These are phyloP conservation scores for Chaetomiaceae sp. DNA, from an alignment of 2,329 filamentous ascomycete species.

Conservation along the genomic window DNA sequence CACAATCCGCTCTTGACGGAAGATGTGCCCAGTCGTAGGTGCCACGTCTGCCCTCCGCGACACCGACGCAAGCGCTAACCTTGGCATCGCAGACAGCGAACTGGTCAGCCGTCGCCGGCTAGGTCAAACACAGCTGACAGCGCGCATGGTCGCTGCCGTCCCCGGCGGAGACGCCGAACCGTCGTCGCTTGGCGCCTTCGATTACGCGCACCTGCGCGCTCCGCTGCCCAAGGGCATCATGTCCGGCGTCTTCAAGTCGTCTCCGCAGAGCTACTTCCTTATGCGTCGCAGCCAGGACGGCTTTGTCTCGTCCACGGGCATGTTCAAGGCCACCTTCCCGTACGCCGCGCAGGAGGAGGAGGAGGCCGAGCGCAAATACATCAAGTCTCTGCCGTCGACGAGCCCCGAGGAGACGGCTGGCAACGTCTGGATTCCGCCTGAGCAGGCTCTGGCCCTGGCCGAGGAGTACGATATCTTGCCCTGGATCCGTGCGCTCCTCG, in stretches of 20 bases:
- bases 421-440: constrained; percentile 91
- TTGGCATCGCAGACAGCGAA: constrained; percentile 57
- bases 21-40: constrained; percentile 58
- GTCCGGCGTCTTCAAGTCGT: constrained; percentile 87
- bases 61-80: constrained; percentile 12
- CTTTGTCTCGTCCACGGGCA: constrained; percentile 79
- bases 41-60: neutral
- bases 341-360: constrained; percentile 70
- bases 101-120: constrained; percentile 81
- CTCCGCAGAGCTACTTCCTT: constrained; percentile 90
- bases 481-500: constrained; percentile 91
- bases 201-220: constrained; percentile 92
- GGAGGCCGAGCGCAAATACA: constrained; percentile 70
- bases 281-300: constrained; percentile 88
- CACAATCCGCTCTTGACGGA: constrained; percentile 64
- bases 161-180: constrained; percentile 67
- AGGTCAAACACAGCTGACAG: constrained; percentile 84
- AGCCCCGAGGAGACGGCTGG: constrained; percentile 90
- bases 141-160: constrained; percentile 71
- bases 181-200: constrained; percentile 75
- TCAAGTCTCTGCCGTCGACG: constrained; percentile 77
- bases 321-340: constrained; percentile 88
- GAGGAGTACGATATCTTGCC: constrained; percentile 79
- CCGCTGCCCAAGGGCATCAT: constrained; percentile 86
- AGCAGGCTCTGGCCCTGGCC: constrained; percentile 73